Evolutionary conservation across 2,329 filamentous ascomycete genomes (phyloP).

Genomic region (Hypoxylon rubiginosum): DNA sequence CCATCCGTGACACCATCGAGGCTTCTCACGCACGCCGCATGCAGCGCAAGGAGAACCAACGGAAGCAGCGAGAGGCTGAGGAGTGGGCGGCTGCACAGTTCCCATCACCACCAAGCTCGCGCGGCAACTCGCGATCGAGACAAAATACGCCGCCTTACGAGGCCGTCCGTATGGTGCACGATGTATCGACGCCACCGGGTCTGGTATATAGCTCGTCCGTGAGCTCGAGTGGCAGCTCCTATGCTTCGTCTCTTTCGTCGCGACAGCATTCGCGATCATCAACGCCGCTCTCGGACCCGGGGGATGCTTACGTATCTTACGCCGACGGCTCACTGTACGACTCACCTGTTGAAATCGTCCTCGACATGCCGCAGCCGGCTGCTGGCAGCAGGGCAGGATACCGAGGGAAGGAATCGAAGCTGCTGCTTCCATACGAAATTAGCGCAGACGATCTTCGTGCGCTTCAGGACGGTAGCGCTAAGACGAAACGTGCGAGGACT

Average conservation of each 20-base stretch:
- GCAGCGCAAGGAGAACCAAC: slow-evolving; percentile 57
- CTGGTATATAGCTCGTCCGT: slow-evolving; percentile 59
- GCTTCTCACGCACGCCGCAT: slow-evolving; percentile 65
- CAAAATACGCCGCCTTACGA: slow-evolving; percentile 56
- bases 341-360: slow-evolving; percentile 63
- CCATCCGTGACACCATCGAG: slow-evolving; percentile 76
- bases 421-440: slow-evolving; percentile 67
- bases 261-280: slow-evolving; percentile 64
- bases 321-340: slow-evolving; percentile 61
- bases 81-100: slow-evolving; percentile 57
- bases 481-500: slow-evolving; percentile 63
- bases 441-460: slow-evolving; percentile 65
- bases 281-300: slow-evolving; percentile 63
- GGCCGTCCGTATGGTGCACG: slow-evolving; percentile 56
- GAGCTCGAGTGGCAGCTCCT: slow-evolving; percentile 57
- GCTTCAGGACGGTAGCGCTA: slow-evolving; percentile 61
- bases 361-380: slow-evolving; percentile 55
- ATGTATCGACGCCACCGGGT: slow-evolving; percentile 61
- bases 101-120: slow-evolving; percentile 62
- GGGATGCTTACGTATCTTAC: slow-evolving; percentile 59
- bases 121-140: slow-evolving; percentile 57
- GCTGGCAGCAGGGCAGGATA: slow-evolving; percentile 52
- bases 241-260: slow-evolving; percentile 62
- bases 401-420: slow-evolving; percentile 48
- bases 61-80: slow-evolving; percentile 61